These are phyloP conservation scores for Sporothrix luriei DNA, from an alignment of 2,329 filamentous ascomycete genomes.

Conservation along the genomic window DNA sequence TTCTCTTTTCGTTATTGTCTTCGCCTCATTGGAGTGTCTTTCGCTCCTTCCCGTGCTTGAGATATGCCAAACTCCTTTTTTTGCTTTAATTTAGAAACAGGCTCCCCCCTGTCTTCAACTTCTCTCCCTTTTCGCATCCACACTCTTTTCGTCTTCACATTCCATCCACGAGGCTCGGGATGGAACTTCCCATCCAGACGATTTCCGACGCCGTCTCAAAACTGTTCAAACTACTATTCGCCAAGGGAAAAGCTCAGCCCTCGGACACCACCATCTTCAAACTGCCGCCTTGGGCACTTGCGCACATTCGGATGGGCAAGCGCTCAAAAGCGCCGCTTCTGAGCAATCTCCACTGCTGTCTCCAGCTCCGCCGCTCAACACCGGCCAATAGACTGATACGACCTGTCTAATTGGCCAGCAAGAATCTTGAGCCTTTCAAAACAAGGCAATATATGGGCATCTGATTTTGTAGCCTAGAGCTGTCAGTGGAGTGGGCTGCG, in stretches of 20 bases:
- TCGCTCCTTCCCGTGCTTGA: not conserved
- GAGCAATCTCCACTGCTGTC: not conserved
- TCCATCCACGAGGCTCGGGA: slow-evolving; percentile 7
- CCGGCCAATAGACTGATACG: not conserved
- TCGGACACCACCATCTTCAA: not conserved
- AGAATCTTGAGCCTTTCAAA: not conserved
- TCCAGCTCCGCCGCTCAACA: not conserved
- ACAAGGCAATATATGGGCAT: not conserved
- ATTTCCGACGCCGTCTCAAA: not conserved
- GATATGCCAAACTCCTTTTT: not conserved
- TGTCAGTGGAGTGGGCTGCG: too few species aligned
- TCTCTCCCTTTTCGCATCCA: not conserved
- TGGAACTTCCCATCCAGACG: not conserved
- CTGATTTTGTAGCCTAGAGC: not conserved
- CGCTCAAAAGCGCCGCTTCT: not conserved
- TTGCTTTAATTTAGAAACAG: not conserved
- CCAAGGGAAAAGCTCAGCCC: not conserved
- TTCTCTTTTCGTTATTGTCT: not conserved
- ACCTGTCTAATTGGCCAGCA: not conserved
- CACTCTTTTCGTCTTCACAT: not conserved
- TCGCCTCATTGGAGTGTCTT: not conserved
- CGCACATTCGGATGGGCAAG: not conserved
- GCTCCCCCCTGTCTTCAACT: not conserved
- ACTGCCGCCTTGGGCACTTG: slow-evolving; percentile 14
- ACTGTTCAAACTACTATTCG: not conserved